Base-by-base conservation (phyloP, 345 rosid genomes). In the Sonneratia caseolaris region DNA sequence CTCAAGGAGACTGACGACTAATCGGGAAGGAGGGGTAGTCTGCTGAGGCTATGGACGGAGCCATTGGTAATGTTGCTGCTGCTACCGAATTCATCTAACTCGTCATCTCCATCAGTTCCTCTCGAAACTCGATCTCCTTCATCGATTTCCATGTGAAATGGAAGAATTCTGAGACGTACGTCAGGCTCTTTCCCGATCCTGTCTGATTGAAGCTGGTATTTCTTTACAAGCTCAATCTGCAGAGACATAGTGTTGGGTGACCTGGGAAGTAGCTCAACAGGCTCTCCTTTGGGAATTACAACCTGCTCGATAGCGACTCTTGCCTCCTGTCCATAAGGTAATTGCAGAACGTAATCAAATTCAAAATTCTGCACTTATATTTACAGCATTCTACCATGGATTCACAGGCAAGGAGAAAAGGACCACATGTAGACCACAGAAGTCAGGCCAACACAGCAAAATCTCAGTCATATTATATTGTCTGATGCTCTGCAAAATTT, bases 281-380 rank as follows among this genome's bases (percentile, higher is more conserved):
- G 64, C 83, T 93, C 88, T 35, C 81, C 89, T 70, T 85, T 80
- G 6, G 90, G 92, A 65, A 93, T 88, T 59, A 91, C 97, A 68
- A 86, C 83, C 73, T 85, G 83, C 81, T 91, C 92, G 53, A 91
- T 87, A 4, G 96, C 94, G 69, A 91, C 76, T 75, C 97, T 84
- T 22, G 90, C 93, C 84, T 93, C 96, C 98, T 91, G 87, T 61
- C 74, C 32, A 65, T 37, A n/a, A 9, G n/a, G 24, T 36, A 49
- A 47, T 15, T 37, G 27, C 59, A 53, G 0, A 15, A 32, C 18
- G 3, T 35, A 2, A 13, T 24, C 37, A 27, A 62, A 62, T 7
- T 7, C 37, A 9, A 62, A 62, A 0, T 15, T 35, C 32, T 11
- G 64, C 64, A 57, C 27, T 3, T n/a, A 61, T 27, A 24, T 61